Conservation (phyloP, 192 early-diverging fungal genomes). For the Coemansia asiatica region DNA sequence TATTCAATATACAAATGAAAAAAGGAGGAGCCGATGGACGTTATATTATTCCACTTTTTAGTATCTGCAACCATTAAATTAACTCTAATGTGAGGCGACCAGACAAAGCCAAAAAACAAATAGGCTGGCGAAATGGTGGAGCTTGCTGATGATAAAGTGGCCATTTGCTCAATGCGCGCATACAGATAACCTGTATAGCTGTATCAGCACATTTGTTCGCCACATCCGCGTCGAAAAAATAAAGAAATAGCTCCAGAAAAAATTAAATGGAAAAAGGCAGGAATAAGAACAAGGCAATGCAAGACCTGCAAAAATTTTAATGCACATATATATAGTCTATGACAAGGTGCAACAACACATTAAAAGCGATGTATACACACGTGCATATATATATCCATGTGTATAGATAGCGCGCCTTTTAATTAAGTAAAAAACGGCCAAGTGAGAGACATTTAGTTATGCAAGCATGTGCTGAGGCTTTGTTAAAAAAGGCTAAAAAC, state of each 20-base stretch:
- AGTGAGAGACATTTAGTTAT: too few species aligned
- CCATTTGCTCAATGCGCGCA: constrained; percentile 8
- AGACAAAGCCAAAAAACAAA: background rate
- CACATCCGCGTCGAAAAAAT: background rate
- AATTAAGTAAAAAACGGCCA: background rate
- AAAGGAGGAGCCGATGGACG: background rate
- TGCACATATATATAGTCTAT: too few species aligned
- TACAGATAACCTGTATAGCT: background rate
- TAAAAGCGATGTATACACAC: too few species aligned
- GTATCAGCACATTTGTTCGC: background rate
- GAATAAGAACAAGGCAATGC: too few species aligned
- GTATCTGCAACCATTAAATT: background rate
- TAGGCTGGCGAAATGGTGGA: background rate
- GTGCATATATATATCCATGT: too few species aligned
- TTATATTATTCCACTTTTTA: background rate
- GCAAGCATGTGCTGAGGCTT: background rate
- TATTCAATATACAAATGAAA: background rate
- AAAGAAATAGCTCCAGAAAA: background rate
- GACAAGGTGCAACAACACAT: too few species aligned
- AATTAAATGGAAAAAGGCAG: background rate
- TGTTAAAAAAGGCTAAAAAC: too few species aligned
- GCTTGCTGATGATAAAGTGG: background rate
- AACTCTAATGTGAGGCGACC: background rate
- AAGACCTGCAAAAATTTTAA: too few species aligned
- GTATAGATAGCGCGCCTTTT: background rate